phyloP scores from a whole-genome alignment of 345 rosid species.

The Erodium maritimum region DNA sequence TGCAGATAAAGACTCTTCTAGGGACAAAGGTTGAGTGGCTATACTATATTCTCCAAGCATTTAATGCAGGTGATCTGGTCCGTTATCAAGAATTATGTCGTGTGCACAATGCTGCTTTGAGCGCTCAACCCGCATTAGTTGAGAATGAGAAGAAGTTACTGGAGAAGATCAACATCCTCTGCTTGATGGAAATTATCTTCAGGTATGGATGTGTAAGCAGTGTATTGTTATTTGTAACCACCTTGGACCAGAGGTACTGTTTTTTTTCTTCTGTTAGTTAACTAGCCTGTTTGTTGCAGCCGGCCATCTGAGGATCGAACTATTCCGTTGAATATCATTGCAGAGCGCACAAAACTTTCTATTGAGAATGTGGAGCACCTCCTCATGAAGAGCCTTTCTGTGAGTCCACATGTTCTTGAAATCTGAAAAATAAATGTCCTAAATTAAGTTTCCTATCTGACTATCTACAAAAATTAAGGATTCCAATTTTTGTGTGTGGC shows the following conservation, averaged over 20 bases:
- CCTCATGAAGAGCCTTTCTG: constrained; percentile 68
- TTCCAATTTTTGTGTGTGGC: too few species aligned
- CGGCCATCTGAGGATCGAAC: constrained; percentile 74
- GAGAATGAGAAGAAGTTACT: constrained; percentile 77
- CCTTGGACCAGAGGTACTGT: neutral
- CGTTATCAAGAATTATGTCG: constrained; percentile 78
- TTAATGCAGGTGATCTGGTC: constrained; percentile 76
- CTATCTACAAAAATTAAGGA: too few species aligned
- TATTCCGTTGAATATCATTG: constrained; percentile 60
- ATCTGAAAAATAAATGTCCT: too few species aligned
- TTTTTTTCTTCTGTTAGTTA: neutral
- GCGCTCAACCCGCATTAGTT: constrained; percentile 90
- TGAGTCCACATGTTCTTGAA: neutral
- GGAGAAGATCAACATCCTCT: constrained; percentile 95
- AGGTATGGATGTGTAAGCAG: constrained; percentile 33
- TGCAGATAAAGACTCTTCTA: constrained; percentile 79
- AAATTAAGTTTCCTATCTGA: too few species aligned
- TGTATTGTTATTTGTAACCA: constrained; percentile 1
- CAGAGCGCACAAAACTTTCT: constrained; percentile 69
- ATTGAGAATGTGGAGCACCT: constrained; percentile 82
- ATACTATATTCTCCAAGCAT: constrained; percentile 86
- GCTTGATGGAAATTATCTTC: constrained; percentile 96
- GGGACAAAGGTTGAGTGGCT: constrained; percentile 95
- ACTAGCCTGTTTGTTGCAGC: constrained; percentile 20
- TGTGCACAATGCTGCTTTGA: constrained; percentile 68